Conservation (phyloP, 2,329 filamentous ascomycete species). For the Macrophomina phaseolina region DNA sequence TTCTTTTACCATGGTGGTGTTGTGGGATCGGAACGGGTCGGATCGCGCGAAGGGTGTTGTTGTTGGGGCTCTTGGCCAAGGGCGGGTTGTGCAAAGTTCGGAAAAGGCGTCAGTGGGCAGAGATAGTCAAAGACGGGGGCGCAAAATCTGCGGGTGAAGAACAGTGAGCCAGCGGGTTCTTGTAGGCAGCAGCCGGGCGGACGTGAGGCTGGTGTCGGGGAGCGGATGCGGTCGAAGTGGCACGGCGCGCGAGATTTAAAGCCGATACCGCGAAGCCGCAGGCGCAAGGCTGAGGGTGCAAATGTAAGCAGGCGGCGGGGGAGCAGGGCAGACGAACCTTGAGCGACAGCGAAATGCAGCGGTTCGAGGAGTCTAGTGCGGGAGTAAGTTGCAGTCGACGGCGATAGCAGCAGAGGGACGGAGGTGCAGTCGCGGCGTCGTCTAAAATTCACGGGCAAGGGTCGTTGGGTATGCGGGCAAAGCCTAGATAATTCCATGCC, state of each 20-base stretch:
- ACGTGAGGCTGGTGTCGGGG: constrained; percentile 5
- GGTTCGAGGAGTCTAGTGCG: neutral
- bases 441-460: constrained; percentile 25
- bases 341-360: neutral
- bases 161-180: constrained; percentile 7
- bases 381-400: neutral
- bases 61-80: constrained; percentile 10
- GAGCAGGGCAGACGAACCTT: constrained; percentile 1
- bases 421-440: constrained; percentile 12
- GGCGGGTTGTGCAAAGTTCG: neutral
- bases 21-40: constrained; percentile 14
- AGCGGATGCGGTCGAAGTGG: constrained; percentile 2
- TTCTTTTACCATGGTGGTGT: constrained; percentile 74
- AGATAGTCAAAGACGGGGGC: neutral
- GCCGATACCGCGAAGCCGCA: constrained; percentile 1
- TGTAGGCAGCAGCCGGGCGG: neutral
- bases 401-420: neutral
- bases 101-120: constrained; percentile 3
- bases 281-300: constrained; percentile 10
- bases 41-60: constrained; percentile 15
- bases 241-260: constrained; percentile 22
- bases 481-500: constrained; percentile 23
- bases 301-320: constrained; percentile 18
- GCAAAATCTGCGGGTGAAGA: neutral
- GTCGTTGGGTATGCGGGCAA: constrained; percentile 24